Conservation (phyloP, 345 rosid genomes). For the Bretschneidera sinensis region DNA sequence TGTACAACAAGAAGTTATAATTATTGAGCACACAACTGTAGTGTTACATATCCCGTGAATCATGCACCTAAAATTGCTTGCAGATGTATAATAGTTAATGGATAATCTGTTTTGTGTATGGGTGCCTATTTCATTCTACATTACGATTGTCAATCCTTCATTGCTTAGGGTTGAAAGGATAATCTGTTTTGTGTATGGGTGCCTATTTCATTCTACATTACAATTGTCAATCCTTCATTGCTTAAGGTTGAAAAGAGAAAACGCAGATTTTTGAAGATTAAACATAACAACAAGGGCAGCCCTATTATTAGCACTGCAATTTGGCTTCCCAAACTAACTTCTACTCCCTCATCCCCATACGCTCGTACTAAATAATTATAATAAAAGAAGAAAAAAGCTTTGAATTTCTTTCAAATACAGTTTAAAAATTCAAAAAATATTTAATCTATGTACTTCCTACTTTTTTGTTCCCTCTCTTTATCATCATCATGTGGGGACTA, state of each 20-base stretch:
- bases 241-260: not conserved
- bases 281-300: too few species aligned
- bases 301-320: too few species aligned
- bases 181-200: too few species aligned
- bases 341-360: too few species aligned
- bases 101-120: too few species aligned
- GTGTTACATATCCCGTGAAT: not conserved
- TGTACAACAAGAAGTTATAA: not conserved
- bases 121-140: not conserved
- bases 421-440: not conserved
- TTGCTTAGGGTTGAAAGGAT: not conserved
- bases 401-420: not conserved
- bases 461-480: not conserved
- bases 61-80: not conserved
- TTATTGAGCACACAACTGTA: not conserved
- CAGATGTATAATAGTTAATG: not conserved
- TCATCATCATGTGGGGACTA: not conserved
- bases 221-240: not conserved
- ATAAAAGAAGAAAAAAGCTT: too few species aligned
- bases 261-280: too few species aligned
- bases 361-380: too few species aligned
- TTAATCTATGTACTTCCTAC: too few species aligned
- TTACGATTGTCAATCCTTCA: not conserved
- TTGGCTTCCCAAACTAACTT: too few species aligned
- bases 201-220: not conserved